Base-by-base conservation (phyloP, 139 green algal species). In the Mychonastes homosphaera region DNA sequence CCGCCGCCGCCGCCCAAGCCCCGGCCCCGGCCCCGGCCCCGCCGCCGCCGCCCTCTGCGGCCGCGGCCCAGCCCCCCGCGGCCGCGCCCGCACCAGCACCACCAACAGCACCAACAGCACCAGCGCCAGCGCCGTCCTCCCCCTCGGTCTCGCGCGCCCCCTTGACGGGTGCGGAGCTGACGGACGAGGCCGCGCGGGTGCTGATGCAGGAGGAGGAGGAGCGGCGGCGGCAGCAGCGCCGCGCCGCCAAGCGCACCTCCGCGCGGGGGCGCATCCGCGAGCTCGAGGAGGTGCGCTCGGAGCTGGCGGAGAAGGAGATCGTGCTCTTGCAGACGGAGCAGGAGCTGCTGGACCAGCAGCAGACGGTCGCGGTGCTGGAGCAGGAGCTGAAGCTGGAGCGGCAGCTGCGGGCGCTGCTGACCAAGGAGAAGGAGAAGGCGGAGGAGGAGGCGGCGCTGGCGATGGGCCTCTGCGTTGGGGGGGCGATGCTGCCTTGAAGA, bases 341-440 rank as follows among this genome's bases (percentile, higher is more conserved):
- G 65, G 77, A 87, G 64, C 69, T 94, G 51, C 60, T 92, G 52
- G 66, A 85, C 5, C 81, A 81, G 69, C 79, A 90, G n/a, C 81
- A 94, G 63, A 90, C 73, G 2, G 46, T 94, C 49, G 36, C 56
- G 9, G 79, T 90, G 6, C 72, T 94, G 19, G 70, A 73, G 28
- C 75, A 92, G 53, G 75, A 94, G 77, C 79, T 91, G 53, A 34
- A 94, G 29, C 58, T 94, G 47, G 86, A 94, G 67, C 64, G 79
- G 10, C 90, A 92, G 70, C 59, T 94, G 62, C 70, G 85, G 0
- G 75, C 76, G 2, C 73, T 94, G 69, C 72, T 94, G 33, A 90
- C 76, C 18, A 88, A 88, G 41, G 83, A 92, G 41, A 94, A 94
- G 73, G 79, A 94, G 53, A 83, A 87, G 43, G 86, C 85, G 10